Evolutionary conservation across 202 grass and related monocot genomes (phyloP), one percentile per base, ranked within the genome.

Genomic region (Saccharum hybrid): DNA sequence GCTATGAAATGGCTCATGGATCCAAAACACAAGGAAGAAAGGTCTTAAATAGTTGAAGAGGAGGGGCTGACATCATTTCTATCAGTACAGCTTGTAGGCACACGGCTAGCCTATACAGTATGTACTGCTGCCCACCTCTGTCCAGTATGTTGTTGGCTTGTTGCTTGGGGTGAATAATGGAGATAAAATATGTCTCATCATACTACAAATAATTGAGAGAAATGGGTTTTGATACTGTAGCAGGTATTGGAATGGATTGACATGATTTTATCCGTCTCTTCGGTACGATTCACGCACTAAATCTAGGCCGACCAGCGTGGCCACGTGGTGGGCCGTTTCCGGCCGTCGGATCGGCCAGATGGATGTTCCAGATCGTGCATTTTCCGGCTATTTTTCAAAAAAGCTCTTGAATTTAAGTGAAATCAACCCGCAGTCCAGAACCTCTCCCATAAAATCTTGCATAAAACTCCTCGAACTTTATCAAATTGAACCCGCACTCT

Each of bases 41-140:
- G 72, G 54, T 22, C 86, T 91, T 94, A 94, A 94, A 94, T 93
- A 93, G 88, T 70, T 22, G 57, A 74, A 37, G 63, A 43, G 57
- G 74, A 51, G 33, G 76, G 75, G 80, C 22, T 86, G 76, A 90
- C 91, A 94, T 94, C 83, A 88, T 85, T 83, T 75, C 85, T 69
- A 21, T 61, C 59, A 63, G 72, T 67, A 82, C 59, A 81, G 16
- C 88, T 28, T 59, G 15, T 76, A 63, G 79, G 51, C 23, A 33
- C 62, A 64, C 42, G 66, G 18, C 82, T 57, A 41, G 12, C 56
- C 41, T 49, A 78, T 16, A 61, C 21, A 12, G 21, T 18, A 74
- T 62, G 11, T n/a, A 81, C 23, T 23, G 18, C 67, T 71, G 46
- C 9, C 71, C 71, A 54, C 48, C 48, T 56, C 46, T 37, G 21